Base-by-base conservation (phyloP, 2,329 filamentous ascomycete genomes). In the Stemphylium lycopersici region DNA sequence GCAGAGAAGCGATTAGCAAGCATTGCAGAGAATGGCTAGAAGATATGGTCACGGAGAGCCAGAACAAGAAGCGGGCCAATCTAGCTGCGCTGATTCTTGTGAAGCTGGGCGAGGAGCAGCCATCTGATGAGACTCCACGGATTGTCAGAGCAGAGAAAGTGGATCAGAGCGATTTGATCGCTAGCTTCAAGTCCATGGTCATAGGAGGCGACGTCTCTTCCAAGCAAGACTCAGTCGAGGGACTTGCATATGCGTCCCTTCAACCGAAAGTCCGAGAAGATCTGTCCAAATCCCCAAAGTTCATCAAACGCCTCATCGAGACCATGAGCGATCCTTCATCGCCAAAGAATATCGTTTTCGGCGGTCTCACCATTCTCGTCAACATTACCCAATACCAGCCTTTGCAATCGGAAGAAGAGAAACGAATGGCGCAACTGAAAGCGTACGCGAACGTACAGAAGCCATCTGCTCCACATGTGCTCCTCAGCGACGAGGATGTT, bases 381-480 rank as follows among this genome's bases (percentile, higher is more conserved):
- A 97, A 98, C 69, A 79, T 99, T 46, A 96, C 91, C 12, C 82
- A 84, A 26, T 98, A 96, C 71, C 83, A 85, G 36, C 92, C 92
- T 6, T 80, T 81, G 6, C 81, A 93, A 36, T 88, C 91, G 0
- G 93, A 97, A 59, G 95, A 99, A 75, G 89, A 97, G 67, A 95
- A 93, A 78, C 91, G 90, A 69, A 91, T 99, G 79, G 85, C 85
- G 5, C 90, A 99, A 72, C 83, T 99, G 39, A 97, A 96, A 79
- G 91, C 92, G 2, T 99, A 98, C 67, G 95, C 95, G 12, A 91
- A 96, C 70, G 90, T 91, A 0, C 87, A 87, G 4, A 92, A 91
- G 67, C 75, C 79, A 1, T 71, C 80, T 0, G 78, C 82, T 2
- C 79, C 83, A 0, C 86, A 93, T 68, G 84, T 86, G 6, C 80